A percentile compares a stretch with the other conserved stretches of the same genome.
phyloP scores from a whole-genome alignment of 2,329 filamentous ascomycete species.

The Penicillium sp. region DNA sequence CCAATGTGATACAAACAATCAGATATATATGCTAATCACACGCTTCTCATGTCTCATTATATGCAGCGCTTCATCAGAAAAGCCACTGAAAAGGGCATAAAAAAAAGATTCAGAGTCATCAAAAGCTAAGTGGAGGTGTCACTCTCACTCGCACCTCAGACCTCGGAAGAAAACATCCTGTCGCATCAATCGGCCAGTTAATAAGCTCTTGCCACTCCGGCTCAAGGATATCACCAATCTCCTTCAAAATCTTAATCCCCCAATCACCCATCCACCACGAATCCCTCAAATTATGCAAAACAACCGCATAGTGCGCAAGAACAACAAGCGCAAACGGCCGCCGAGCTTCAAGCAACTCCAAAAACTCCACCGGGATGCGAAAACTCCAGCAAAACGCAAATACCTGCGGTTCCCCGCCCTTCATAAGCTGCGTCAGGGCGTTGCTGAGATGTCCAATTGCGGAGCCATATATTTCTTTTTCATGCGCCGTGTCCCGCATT shows the following conservation, averaged over 20 bases:
- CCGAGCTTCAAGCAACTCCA: conserved; percentile 43
- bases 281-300: conserved; percentile 59
- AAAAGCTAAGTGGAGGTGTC: neutral
- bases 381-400: conserved; percentile 58
- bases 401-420: conserved; percentile 30
- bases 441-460: conserved; percentile 30
- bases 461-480: conserved; percentile 27
- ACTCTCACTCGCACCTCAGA: neutral
- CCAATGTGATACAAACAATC: neutral
- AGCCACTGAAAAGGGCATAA: neutral
- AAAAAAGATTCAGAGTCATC: conserved; percentile 1
- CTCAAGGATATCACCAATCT: conserved; percentile 45
- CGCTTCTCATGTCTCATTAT: conserved; percentile 10
- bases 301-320: conserved; percentile 46
- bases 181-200: conserved; percentile 37
- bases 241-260: conserved; percentile 63
- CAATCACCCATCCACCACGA: conserved; percentile 72
- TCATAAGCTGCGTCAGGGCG: conserved; percentile 31
- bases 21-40: conserved; percentile 7
- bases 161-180: conserved; percentile 28
- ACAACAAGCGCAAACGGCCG: conserved; percentile 45
- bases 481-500: conserved; percentile 23
- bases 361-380: conserved; percentile 61
- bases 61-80: neutral
- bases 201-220: conserved; percentile 30